A percentile compares a stretch with the other conserved stretches of the same genome.
phyloP scores from a whole-genome alignment of 1,139 yeast genomes.

The Sporopachydermia cereana region DNA sequence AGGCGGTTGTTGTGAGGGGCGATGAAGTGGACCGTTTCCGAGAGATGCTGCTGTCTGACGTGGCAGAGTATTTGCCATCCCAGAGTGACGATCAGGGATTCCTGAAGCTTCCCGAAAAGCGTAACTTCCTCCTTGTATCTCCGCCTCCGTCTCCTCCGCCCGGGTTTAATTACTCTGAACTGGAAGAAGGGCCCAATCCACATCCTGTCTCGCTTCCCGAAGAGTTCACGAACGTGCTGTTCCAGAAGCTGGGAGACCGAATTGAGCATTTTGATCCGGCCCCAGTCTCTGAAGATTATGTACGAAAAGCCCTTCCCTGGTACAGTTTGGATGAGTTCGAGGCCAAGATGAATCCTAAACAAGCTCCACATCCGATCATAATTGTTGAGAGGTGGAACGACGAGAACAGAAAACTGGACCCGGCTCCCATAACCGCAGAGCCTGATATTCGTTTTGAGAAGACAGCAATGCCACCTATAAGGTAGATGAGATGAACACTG shows the following conservation, averaged over 20 bases:
- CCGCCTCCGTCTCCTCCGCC: conserved; percentile 33
- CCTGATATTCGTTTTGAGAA: background rate
- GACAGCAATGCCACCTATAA: conserved; percentile 1
- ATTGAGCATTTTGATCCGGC: conserved; percentile 5
- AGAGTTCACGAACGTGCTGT: background rate
- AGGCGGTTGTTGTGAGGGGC: background rate
- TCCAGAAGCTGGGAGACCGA: conserved; percentile 3
- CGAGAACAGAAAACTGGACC: background rate
- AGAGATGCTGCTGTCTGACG: background rate
- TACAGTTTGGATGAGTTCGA: background rate
- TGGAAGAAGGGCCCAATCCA: conserved; percentile 26
- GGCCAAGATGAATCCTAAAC: background rate
- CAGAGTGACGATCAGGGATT: conserved; percentile 15
- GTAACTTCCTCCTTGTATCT: conserved; percentile 25
- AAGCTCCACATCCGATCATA: background rate
- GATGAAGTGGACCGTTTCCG: background rate
- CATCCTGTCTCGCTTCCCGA: conserved; percentile 6
- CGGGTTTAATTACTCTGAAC: conserved; percentile 25
- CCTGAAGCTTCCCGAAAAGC: conserved; percentile 22
- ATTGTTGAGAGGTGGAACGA: conserved; percentile 1
- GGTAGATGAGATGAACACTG: background rate
- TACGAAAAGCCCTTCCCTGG: background rate
- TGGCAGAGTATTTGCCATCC: background rate
- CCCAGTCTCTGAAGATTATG: background rate
- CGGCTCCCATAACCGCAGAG: background rate